Evolutionary conservation across 352 stramenopile species (phyloP), one percentile per base, ranked within the genome.

Genomic region (Lagenidium giganteum): DNA sequence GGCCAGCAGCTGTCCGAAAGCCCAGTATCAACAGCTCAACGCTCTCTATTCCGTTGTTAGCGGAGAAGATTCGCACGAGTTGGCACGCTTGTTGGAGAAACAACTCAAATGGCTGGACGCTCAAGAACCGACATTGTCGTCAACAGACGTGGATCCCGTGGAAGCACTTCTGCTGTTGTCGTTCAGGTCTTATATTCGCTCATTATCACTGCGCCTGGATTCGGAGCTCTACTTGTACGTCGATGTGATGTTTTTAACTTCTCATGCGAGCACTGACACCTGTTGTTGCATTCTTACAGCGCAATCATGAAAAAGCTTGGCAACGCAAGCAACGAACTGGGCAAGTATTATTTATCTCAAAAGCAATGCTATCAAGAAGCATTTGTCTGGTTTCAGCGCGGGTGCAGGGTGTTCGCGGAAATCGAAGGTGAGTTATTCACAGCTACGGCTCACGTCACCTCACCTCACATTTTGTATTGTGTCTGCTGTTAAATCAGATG

Each of bases 211-310:
- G 4, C 55, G 65, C 2, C 75, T 75, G 12, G 63, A 89, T 51
- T 87, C 80, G 17, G 77, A 93, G 42, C 48, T 87, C 8, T 93
- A 87, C 53, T 93, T 93, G 76, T 91, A 73, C 34, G 79, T 87
- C 2, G 11, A 13, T 16, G 11, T 55, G 9, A 8, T 51, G 16
- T 13, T 11, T 12, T 35, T 38, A 9, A 4, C 14, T 20, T 11
- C 3, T 7, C 12, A 38, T 42, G 14, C 29, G 20, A 16, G 30
- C 13, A 35, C 8, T 39, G 16, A 42, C 59, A 30, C 14, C 28
- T 61, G 24, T 32, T 23, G n/a, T 64, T 44, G 67, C 16, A 23
- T 27, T 16, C 22, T 24, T 47, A 25, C 62, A 92, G 80, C 23
- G 45, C 82, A 28, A 44, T 93, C 41, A 88, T 93, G 76, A 93